Conservation (phyloP, 1,284 basidiomycete species). For the Ustilago hordei region DNA sequence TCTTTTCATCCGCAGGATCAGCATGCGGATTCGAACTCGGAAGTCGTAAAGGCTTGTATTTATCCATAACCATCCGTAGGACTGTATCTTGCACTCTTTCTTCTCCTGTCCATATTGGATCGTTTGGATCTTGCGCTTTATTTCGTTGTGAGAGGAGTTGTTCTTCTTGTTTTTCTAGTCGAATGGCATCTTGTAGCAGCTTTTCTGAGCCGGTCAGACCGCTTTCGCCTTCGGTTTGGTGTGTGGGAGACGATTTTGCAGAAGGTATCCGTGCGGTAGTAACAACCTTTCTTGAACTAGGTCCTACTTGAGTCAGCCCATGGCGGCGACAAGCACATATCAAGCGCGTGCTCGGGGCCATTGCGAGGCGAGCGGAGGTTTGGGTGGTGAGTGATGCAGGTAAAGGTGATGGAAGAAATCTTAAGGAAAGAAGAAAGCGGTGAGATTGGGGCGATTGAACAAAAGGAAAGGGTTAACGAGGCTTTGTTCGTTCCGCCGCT, state of each 20-base stretch:
- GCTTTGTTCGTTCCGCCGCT: too few relatives aligned
- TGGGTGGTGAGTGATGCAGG: too few relatives aligned
- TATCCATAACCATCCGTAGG: conserved; percentile 66
- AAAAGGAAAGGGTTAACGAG: too few relatives aligned
- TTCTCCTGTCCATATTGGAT: conserved; percentile 61
- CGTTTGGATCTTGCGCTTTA: conserved; percentile 28
- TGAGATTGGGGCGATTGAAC: too few relatives aligned
- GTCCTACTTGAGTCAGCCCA: too few relatives aligned
- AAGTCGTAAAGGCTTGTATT: conserved; percentile 61
- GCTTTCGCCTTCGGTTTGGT: not conserved
- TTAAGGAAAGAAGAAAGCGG: too few relatives aligned
- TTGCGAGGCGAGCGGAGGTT: too few relatives aligned
- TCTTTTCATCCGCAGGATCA: conserved; percentile 51
- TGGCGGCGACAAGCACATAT: too few relatives aligned
- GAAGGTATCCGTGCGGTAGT: not conserved
- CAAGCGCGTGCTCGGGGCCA: too few relatives aligned
- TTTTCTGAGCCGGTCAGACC: conserved; percentile 33
- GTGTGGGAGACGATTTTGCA: not conserved
- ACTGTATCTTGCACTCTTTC: conserved; percentile 61
- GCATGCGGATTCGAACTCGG: not conserved
- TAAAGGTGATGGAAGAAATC: too few relatives aligned
- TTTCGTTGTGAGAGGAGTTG: not conserved
- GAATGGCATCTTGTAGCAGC: conserved; percentile 27
- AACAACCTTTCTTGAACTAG: too few relatives aligned
- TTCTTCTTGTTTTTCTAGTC: conserved; percentile 28